phyloP scores from a whole-genome alignment of 208 protist genomes.

The Strigomonas galati region DNA sequence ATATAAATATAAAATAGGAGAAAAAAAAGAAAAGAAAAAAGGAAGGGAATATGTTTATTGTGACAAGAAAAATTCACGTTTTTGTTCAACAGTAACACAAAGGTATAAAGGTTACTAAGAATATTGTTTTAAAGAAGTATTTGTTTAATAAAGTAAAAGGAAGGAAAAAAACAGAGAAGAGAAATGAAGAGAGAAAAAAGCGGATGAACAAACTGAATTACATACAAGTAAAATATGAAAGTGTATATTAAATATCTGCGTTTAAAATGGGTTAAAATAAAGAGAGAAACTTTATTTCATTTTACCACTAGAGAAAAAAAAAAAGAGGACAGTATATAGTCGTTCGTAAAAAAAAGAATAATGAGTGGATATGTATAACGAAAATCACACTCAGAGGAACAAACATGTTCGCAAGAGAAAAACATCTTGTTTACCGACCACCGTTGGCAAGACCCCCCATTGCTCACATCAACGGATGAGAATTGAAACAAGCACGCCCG shows the following conservation, averaged over 20 bases:
- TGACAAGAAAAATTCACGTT: neutral
- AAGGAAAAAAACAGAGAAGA: constrained; percentile 2
- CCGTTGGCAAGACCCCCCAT: too few relatives aligned
- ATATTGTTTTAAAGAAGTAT: neutral
- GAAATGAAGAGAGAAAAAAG: neutral
- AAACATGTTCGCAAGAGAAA: too few relatives aligned
- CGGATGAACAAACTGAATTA: neutral
- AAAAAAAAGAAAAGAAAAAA: constrained; percentile 5
- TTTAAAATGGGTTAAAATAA: too few relatives aligned
- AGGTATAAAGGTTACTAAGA: constrained; percentile 2
- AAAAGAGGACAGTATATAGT: neutral
- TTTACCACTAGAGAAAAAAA: constrained; percentile 6
- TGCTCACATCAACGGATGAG: too few relatives aligned
- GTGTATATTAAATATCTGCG: neutral
- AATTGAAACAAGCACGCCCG: too few relatives aligned
- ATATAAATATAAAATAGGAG: constrained; percentile 4
- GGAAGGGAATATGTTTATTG: neutral
- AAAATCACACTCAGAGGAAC: too few relatives aligned
- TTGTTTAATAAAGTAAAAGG: constrained; percentile 4
- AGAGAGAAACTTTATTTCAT: neutral
- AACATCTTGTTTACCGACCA: too few relatives aligned
- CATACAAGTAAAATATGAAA: neutral
- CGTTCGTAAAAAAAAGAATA: constrained; percentile 1
- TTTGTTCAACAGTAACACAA: neutral
- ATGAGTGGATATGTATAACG: constrained; percentile 8